A percentile compares a stretch with the other conserved stretches of the same genome.
phyloP scores from a whole-genome alignment of 1,139 yeast species.

The Debaryomyces fabryi region DNA sequence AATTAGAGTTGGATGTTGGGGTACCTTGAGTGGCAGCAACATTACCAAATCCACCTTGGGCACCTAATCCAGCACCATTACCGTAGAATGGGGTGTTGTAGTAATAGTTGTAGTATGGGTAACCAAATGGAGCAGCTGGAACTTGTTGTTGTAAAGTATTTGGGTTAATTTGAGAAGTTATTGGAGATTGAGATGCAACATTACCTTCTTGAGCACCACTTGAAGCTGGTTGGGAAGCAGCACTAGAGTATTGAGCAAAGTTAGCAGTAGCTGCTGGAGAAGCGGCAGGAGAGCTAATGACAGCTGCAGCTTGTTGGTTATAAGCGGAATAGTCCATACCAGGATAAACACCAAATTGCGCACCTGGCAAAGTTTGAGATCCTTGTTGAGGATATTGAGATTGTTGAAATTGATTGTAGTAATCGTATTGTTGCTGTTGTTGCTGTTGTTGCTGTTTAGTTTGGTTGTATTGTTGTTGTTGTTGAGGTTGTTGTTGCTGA shows the following conservation, averaged over 20 bases:
- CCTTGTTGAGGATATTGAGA: slow-evolving; percentile 44
- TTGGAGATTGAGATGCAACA: slow-evolving; percentile 32
- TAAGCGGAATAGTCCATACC: slow-evolving; percentile 47
- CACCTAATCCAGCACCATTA: slow-evolving; percentile 34
- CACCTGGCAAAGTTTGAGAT: slow-evolving; percentile 40
- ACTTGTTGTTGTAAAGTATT: slow-evolving; percentile 27
- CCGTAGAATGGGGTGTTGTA: slow-evolving; percentile 48
- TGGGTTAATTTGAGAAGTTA: slow-evolving; percentile 26
- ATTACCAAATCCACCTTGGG: slow-evolving; percentile 17
- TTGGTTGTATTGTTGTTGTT: slow-evolving; percentile 17
- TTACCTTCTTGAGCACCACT: slow-evolving; percentile 20
- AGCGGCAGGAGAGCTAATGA: slow-evolving; percentile 39
- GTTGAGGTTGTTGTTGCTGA: slow-evolving; percentile 19
- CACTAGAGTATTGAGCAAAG: slow-evolving; percentile 30
- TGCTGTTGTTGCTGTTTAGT: too few relatives aligned
- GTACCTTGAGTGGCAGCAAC: slow-evolving; percentile 27
- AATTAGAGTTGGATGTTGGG: slow-evolving; percentile 21
- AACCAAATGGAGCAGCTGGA: slow-evolving; percentile 40
- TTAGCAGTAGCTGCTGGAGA: slow-evolving; percentile 33
- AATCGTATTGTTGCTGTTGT: slow-evolving; percentile 32
- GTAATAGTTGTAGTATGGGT: slow-evolving; percentile 50
- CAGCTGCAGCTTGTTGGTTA: slow-evolving; percentile 38
- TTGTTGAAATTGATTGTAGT: slow-evolving; percentile 43
- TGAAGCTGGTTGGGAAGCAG: slow-evolving; percentile 25
- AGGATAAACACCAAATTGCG: slow-evolving; percentile 49